Conservation (phyloP, 2,329 filamentous ascomycete species). For the Fusarium marasasianum region DNA sequence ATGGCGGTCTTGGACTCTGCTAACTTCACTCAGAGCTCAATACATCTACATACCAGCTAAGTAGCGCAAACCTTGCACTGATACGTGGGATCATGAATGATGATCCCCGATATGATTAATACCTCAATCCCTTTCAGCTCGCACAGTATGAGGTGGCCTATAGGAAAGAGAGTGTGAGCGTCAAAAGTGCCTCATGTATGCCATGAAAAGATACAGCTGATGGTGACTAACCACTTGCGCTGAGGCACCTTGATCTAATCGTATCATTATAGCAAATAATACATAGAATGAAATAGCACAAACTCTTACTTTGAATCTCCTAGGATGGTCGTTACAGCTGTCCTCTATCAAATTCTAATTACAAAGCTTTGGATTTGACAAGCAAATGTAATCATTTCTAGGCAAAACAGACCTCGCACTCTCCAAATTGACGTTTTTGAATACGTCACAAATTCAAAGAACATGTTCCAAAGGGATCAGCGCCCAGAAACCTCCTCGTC, state of each 20-base stretch:
- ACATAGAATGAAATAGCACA: neutral
- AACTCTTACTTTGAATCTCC: accelerated
- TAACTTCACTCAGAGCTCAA: neutral
- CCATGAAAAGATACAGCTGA: too few relatives aligned
- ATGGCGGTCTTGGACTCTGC: accelerated
- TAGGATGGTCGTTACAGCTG: neutral
- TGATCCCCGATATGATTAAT: accelerated
- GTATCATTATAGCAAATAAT: accelerated
- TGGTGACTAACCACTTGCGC: accelerated
- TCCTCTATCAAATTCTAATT: neutral
- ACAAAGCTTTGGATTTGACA: neutral
- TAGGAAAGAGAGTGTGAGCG: neutral
- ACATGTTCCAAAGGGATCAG: neutral
- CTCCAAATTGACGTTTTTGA: accelerated
- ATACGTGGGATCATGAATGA: too few relatives aligned
- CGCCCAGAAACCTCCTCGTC: neutral
- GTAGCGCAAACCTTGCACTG: neutral
- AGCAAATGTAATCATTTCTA: neutral
- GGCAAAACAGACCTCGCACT: accelerated
- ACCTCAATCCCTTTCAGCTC: neutral
- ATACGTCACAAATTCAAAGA: neutral
- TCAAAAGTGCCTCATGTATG: neutral
- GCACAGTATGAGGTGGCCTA: too few relatives aligned
- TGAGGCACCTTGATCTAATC: neutral
- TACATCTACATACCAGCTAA: accelerated